Evolutionary conservation across 345 rosid genomes (phyloP), one percentile per base, ranked within the genome.

Genomic region (Melaleuca quinquenervia): DNA sequence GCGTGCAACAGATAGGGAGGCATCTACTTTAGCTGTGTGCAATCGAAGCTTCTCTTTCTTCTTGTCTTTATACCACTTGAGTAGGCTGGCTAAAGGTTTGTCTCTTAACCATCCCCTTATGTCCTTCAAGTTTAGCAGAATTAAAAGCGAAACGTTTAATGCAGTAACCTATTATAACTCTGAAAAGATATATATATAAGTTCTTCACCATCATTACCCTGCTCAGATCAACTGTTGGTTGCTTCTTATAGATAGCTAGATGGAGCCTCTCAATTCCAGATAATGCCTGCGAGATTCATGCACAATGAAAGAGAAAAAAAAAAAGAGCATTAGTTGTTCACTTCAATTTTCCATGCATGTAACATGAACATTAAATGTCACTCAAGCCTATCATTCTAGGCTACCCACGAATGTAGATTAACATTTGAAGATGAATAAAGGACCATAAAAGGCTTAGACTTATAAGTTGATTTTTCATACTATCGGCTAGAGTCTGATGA

Each of bases 31-130:
- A 22, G 88, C 88, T 44, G 84, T 84, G 50, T 75, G 88, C 26
- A 87, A 56, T 54, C 88, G 86, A 75, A 84, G 86, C n/a, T 87
- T 84, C 36, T 87, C 88, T 60, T 84, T 87, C 56, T 70, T 87
- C 84, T 60, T 32, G 22, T 56, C 82, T 32, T 76, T 87, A 58
- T 36, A 29, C 88, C 85, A 52, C 84, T 58, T 87, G 75, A 84
- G 55, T 11, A 87, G 78, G 83, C 83, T 84, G 50, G 74, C 84
- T 27, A 84, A n/a, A 41, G 83, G 82, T 54, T 76, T 87, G 14
- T 86, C 84, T 76, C 60, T 78, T 18, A 87, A 56, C 88, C 88
- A 87, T 21, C 87, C 87, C 52, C 82, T 82, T 24, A 86, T 8
- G n/a, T 76, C 83, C 84, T 56, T 87, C 52, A 76, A 54, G 29